Evolutionary conservation across 2,329 filamentous ascomycete genomes (phyloP).

Genomic region (Westerdykella ornata): DNA sequence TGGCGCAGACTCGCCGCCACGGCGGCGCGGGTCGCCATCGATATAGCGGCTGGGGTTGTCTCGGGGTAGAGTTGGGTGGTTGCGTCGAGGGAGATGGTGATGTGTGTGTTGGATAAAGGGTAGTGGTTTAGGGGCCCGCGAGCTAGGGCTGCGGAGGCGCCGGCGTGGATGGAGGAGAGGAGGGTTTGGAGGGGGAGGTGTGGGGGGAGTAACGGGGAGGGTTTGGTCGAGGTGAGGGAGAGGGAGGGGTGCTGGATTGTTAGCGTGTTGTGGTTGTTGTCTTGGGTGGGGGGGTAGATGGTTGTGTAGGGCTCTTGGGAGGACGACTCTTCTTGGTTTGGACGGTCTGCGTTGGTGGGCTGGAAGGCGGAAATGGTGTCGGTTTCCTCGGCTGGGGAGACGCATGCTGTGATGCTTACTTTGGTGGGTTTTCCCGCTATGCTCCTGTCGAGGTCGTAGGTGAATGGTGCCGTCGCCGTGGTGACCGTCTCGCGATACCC

Average conservation of each 20-base stretch:
- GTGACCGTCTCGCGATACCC: conserved; percentile 84
- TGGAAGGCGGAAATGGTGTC: conserved; percentile 8
- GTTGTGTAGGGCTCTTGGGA: conserved; percentile 22
- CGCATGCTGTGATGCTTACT: conserved; percentile 63
- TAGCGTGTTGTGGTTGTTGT: conserved; percentile 64
- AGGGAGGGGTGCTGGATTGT: conserved; percentile 50
- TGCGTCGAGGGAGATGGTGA: conserved; percentile 64
- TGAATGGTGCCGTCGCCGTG: conserved; percentile 50
- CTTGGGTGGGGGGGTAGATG: conserved; percentile 16
- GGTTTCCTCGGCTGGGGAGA: conserved; percentile 53
- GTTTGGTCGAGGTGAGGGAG: conserved; percentile 27
- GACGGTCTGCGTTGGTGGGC: conserved; percentile 21
- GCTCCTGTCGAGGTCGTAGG: conserved; percentile 65
- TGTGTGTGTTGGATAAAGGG: conserved; percentile 68
- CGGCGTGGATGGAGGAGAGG: conserved; percentile 60
- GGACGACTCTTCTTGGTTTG: conserved; percentile 21
- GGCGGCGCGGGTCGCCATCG: conserved; percentile 56
- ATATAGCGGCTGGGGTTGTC: conserved; percentile 60
- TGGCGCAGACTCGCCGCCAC: conserved; percentile 63
- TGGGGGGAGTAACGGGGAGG: conserved; percentile 47
- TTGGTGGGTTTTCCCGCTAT: conserved; percentile 74
- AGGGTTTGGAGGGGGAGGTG: conserved; percentile 47
- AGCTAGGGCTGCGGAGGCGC: conserved; percentile 73
- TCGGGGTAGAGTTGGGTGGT: conserved; percentile 58
- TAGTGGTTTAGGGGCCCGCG: conserved; percentile 75